These are phyloP conservation scores for Alloascoidea hylecoeti DNA, from an alignment of 805 yeast species.

Conservation along the genomic window DNA sequence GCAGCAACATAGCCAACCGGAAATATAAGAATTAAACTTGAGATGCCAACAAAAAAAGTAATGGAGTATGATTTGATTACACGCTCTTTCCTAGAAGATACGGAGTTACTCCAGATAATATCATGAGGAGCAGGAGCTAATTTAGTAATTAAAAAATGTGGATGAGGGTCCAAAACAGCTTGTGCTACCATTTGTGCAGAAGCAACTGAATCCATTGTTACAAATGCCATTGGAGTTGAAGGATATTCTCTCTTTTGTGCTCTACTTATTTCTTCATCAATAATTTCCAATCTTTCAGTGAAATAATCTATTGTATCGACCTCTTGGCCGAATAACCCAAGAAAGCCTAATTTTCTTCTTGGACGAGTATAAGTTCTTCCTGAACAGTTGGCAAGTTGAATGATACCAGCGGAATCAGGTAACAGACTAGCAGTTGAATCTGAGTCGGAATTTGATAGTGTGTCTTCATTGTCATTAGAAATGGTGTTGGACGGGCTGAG, in stretches of 20 bases:
- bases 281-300: constrained; percentile 47
- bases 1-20: constrained; percentile 84
- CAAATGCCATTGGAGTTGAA: constrained; percentile 83
- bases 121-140: constrained; percentile 96
- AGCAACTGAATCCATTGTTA: constrained; percentile 91
- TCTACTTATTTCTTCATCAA: constrained; percentile 55
- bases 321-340: constrained; percentile 49
- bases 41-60: constrained; percentile 49
- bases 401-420: not conserved
- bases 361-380: constrained; percentile 36
- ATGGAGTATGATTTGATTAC: constrained; percentile 47
- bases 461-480: not conserved
- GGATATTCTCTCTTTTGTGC: constrained; percentile 61
- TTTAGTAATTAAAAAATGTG: constrained; percentile 65
- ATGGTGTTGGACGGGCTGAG: not conserved
- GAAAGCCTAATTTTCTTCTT: constrained; percentile 37
- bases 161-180: constrained; percentile 83
- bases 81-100: constrained; percentile 64
- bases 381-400: not conserved
- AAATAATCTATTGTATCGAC: constrained; percentile 77
- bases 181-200: constrained; percentile 96
- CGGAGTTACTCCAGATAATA: constrained; percentile 83
- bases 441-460: not conserved
- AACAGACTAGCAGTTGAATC: not conserved
- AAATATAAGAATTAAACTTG: constrained; percentile 59